A percentile compares a stretch with the other conserved stretches of the same genome.
Evolutionary conservation across 768 basidiomycete genomes (phyloP).

Genomic region (Filobasidium wieringae): DNA sequence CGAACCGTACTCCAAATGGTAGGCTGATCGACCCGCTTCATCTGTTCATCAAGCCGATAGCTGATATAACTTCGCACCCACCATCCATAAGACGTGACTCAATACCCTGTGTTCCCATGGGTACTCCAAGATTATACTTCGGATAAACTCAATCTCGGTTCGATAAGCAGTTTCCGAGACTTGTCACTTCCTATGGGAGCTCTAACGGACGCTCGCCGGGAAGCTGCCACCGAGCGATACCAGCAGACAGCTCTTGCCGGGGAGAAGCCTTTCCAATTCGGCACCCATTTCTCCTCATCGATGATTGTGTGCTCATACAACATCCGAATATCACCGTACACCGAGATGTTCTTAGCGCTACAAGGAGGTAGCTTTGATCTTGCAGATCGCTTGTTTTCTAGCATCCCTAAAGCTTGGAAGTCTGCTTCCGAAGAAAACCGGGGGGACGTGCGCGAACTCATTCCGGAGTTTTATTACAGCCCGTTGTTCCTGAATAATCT

Average conservation of each 20-base stretch:
- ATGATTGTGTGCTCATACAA: slow-evolving; percentile 95
- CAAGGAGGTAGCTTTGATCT: slow-evolving; percentile 65
- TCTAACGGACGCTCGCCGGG: slow-evolving; percentile 57
- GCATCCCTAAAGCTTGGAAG: slow-evolving; percentile 65
- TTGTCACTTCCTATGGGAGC: slow-evolving; percentile 84
- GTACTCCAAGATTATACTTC: slow-evolving; percentile 76
- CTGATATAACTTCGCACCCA: slow-evolving; percentile 40
- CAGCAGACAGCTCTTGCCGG: slow-evolving; percentile 55
- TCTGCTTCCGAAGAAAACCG: slow-evolving; percentile 75
- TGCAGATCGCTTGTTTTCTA: slow-evolving; percentile 45
- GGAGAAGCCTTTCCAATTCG: slow-evolving; percentile 61
- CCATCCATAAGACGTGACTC: slow-evolving; percentile 62
- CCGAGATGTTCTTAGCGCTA: slow-evolving; percentile 86
- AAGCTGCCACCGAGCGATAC: slow-evolving; percentile 66
- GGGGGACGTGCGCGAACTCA: slow-evolving; percentile 85
- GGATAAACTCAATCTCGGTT: slow-evolving; percentile 36
- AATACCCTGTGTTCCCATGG: slow-evolving; percentile 85
- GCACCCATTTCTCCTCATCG: slow-evolving; percentile 90
- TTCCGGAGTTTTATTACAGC: slow-evolving; percentile 50
- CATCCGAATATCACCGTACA: slow-evolving; percentile 79
- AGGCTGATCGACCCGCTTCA: background rate
- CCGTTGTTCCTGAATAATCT: slow-evolving; percentile 11
- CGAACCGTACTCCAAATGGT: slow-evolving; percentile 78
- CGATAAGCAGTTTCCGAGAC: slow-evolving; percentile 42
- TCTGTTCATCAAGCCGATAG: background rate